phyloP scores from a whole-genome alignment of 371 early-diverging fungal genomes.

The Parasitella parasitica region DNA sequence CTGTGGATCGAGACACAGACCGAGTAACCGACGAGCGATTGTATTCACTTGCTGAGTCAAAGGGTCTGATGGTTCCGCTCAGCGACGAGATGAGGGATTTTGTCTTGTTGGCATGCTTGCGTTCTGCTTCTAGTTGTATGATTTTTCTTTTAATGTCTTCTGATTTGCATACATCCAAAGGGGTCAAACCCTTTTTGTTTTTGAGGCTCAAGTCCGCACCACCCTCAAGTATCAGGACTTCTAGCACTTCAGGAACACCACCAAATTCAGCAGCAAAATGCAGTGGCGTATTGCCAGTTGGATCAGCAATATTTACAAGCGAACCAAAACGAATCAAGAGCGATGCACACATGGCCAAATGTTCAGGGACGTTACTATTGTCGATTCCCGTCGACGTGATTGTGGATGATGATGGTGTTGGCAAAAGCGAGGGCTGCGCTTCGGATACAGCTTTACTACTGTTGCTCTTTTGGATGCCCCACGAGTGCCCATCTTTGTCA shows the following conservation, averaged over 20 bases:
- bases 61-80: slow-evolving; percentile 36
- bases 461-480: slow-evolving; percentile 50
- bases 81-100: slow-evolving; percentile 25
- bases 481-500: slow-evolving; percentile 38
- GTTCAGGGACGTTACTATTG: slow-evolving; percentile 25
- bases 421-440: too few species aligned
- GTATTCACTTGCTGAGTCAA: slow-evolving; percentile 45
- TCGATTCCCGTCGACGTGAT: background rate
- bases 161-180: slow-evolving; percentile 50
- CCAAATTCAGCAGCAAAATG: slow-evolving; percentile 70
- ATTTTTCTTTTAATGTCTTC: slow-evolving; percentile 26
- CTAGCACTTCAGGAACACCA: slow-evolving; percentile 53
- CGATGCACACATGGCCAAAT: slow-evolving; percentile 52
- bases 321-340: slow-evolving; percentile 60
- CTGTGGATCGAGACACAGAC: slow-evolving; percentile 18
- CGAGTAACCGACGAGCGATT: slow-evolving; percentile 15
- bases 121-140: slow-evolving; percentile 27
- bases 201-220: slow-evolving; percentile 46
- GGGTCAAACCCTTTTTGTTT: slow-evolving; percentile 54
- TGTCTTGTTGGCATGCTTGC: slow-evolving; percentile 19
- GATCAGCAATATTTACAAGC: slow-evolving; percentile 59
- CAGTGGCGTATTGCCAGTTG: slow-evolving; percentile 66
- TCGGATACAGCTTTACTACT: slow-evolving; percentile 6
- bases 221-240: slow-evolving; percentile 50
- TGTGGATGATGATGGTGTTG: background rate